Conservation (phyloP, 441 rosid genomes). For the Populus hybrid region DNA sequence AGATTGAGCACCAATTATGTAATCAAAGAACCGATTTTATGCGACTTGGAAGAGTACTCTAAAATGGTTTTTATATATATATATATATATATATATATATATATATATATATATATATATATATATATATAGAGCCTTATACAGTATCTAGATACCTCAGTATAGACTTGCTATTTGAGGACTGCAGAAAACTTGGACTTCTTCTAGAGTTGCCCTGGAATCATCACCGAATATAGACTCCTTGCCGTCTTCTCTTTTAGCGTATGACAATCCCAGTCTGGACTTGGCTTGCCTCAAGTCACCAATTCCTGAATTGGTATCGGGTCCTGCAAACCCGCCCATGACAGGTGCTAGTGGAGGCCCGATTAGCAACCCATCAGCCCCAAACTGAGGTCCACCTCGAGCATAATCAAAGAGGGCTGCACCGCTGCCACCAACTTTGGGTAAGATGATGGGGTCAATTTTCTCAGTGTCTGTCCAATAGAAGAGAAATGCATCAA, state of each 20-base stretch:
- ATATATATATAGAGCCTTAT: too few species aligned
- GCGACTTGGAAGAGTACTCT: too few species aligned
- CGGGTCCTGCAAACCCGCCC: constrained; percentile 89
- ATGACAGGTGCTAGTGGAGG: constrained; percentile 78
- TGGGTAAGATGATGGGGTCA: constrained; percentile 50
- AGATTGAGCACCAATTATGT: too few species aligned
- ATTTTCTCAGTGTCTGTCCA: constrained; percentile 37
- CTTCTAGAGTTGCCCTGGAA: constrained; percentile 27
- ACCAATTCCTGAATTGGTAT: constrained; percentile 74
- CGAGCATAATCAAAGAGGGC: constrained; percentile 85
- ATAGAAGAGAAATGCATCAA: constrained; percentile 81
- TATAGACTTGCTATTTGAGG: constrained; percentile 81
- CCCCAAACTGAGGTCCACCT: constrained; percentile 86
- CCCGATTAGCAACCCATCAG: constrained; percentile 82
- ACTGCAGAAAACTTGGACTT: constrained; percentile 74
- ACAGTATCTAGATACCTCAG: constrained; percentile 8
- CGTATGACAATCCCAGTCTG: constrained; percentile 84
- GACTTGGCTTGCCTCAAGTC: constrained; percentile 83
- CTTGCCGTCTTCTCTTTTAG: constrained; percentile 74
- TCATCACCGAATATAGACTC: constrained; percentile 77
- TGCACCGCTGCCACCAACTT: constrained; percentile 82
- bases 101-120: too few species aligned
- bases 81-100: too few species aligned
- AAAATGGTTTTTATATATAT: too few species aligned
- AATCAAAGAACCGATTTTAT: too few species aligned